Percentiles rank a stretch among this genome's conserved stretches.
Evolutionary conservation across 2,329 filamentous ascomycete genomes (phyloP).

Genomic region (Coniochaeta prunicola): DNA sequence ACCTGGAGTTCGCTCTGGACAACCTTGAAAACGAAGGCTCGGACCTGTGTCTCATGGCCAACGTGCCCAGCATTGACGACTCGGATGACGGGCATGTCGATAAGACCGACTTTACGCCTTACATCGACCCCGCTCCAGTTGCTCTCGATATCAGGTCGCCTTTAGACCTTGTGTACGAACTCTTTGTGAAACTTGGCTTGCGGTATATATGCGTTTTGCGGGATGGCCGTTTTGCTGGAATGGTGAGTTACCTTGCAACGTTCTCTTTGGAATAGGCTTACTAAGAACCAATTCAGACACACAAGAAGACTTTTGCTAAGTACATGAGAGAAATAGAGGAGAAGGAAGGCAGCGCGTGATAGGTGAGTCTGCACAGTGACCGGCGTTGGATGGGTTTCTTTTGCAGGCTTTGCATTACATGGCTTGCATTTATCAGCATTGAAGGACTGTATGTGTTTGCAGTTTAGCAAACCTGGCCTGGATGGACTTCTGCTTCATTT

Average conservation of each 20-base stretch:
- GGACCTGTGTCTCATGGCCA: constrained; percentile 75
- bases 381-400: neutral
- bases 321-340: constrained; percentile 82
- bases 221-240: constrained; percentile 78
- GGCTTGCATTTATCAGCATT: neutral
- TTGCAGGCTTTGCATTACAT: neutral
- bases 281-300: constrained; percentile 45
- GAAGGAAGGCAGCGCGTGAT: constrained; percentile 10
- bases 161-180: constrained; percentile 93
- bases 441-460: neutral
- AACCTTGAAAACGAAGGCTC: constrained; percentile 68
- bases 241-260: constrained; percentile 50
- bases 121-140: constrained; percentile 86
- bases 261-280: neutral
- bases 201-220: constrained; percentile 85
- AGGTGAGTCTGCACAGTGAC: neutral
- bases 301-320: constrained; percentile 96
- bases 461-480: neutral
- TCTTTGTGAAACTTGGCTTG: constrained; percentile 88
- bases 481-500: neutral
- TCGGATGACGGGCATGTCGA: constrained; percentile 52
- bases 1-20: constrained; percentile 89
- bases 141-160: constrained; percentile 82
- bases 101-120: constrained; percentile 80
- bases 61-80: constrained; percentile 55